These are phyloP conservation scores for Saksenaea oblongispora DNA, from an alignment of 371 early-diverging fungal species.

Conservation along the genomic window DNA sequence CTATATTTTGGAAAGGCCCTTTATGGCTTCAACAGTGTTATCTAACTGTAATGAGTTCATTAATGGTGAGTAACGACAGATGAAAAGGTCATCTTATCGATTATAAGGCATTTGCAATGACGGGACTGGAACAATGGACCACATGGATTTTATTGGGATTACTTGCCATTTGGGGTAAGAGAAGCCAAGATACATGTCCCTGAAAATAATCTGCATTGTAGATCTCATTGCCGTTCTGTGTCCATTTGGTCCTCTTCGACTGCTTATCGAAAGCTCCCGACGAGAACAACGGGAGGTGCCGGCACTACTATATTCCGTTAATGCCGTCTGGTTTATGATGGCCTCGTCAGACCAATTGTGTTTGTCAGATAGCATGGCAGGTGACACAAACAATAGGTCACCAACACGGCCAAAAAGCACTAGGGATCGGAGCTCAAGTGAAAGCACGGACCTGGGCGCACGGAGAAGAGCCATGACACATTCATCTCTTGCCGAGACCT, in stretches of 20 bases:
- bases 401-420: neutral
- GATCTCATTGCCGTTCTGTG: constrained; percentile 88
- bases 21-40: constrained; percentile 77
- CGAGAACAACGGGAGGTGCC: constrained; percentile 77
- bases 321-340: constrained; percentile 83
- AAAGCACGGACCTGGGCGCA: constrained; percentile 1
- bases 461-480: constrained; percentile 11
- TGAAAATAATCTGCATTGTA: constrained; percentile 18
- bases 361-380: constrained; percentile 14
- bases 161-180: constrained; percentile 82
- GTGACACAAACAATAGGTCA: constrained; percentile 8
- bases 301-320: constrained; percentile 77
- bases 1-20: constrained; percentile 87
- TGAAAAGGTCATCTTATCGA: neutral
- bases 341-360: constrained; percentile 43
- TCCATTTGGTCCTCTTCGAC: constrained; percentile 89
- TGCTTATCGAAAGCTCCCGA: constrained; percentile 77
- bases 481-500: constrained; percentile 15
- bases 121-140: constrained; percentile 74
- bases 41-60: constrained; percentile 77
- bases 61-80: constrained; percentile 60
- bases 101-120: constrained; percentile 69
- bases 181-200: neutral
- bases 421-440: neutral
- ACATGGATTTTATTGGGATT: constrained; percentile 85